Conservation (phyloP, 2,329 filamentous ascomycete species). For the Rhinocladiella similis region DNA sequence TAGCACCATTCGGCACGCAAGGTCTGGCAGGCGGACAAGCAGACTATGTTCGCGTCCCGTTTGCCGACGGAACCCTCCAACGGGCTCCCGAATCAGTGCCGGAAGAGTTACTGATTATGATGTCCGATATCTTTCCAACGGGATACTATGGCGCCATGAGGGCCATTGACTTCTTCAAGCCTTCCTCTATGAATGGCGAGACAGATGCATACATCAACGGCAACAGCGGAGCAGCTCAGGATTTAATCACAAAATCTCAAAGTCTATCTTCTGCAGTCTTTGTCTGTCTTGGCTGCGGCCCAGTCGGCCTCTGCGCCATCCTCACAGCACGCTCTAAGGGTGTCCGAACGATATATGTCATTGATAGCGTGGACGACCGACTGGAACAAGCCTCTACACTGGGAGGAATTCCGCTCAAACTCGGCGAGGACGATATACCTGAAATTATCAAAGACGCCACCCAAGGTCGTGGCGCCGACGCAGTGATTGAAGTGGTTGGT, state of each 20-base stretch:
- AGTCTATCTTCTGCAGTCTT: slow-evolving; percentile 40
- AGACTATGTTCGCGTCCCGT: slow-evolving; percentile 54
- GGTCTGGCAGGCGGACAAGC: slow-evolving; percentile 55
- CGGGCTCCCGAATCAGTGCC: slow-evolving; percentile 37
- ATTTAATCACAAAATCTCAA: slow-evolving; percentile 50
- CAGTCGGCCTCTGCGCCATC: slow-evolving; percentile 65
- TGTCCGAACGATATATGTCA: slow-evolving; percentile 40
- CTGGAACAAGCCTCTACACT: slow-evolving; percentile 60
- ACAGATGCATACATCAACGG: neutral
- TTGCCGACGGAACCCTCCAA: slow-evolving; percentile 51
- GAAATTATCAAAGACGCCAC: slow-evolving; percentile 68
- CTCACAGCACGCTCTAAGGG: slow-evolving; percentile 60
- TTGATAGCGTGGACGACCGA: slow-evolving; percentile 62
- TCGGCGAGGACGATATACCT: slow-evolving; percentile 56
- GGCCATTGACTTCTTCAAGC: slow-evolving; percentile 63
- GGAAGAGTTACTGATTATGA: slow-evolving; percentile 30
- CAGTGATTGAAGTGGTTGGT: slow-evolving; percentile 77
- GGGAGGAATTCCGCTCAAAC: slow-evolving; percentile 60
- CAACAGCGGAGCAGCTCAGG: slow-evolving; percentile 55
- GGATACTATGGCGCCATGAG: slow-evolving; percentile 51
- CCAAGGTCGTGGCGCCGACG: slow-evolving; percentile 78
- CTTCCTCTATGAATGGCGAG: neutral
- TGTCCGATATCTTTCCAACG: slow-evolving; percentile 22
- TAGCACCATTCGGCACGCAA: slow-evolving; percentile 50
- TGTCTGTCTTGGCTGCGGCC: slow-evolving; percentile 63